Conservation (phyloP, 345 rosid species). For the Hypericum androsaemum region DNA sequence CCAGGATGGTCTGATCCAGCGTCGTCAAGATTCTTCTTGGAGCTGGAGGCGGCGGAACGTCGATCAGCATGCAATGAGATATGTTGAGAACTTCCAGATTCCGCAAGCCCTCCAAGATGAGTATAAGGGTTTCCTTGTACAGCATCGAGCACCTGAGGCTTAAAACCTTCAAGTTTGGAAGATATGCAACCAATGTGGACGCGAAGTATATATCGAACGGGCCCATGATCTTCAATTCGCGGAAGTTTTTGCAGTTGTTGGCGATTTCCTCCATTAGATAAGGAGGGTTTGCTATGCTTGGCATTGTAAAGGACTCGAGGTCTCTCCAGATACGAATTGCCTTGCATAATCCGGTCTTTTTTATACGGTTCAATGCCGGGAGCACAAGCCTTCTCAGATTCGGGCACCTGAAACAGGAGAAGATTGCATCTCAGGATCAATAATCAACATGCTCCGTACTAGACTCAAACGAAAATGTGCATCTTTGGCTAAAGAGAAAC, state of each 20-base stretch:
- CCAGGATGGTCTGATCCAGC: conserved; percentile 38
- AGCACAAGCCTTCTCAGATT: conserved; percentile 50
- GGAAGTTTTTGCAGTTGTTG: conserved; percentile 47
- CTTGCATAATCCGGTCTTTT: conserved; percentile 55
- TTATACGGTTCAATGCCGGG: conserved; percentile 87
- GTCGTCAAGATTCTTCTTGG: conserved; percentile 29
- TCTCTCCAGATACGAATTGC: conserved; percentile 61
- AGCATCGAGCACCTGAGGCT: conserved; percentile 68
- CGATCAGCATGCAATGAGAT: conserved; percentile 64
- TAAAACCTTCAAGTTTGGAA: conserved; percentile 45
- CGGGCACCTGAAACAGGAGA: conserved; percentile 42
- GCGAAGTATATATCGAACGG: conserved; percentile 52
- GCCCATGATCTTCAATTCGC: conserved; percentile 78
- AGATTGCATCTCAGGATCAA: background rate
- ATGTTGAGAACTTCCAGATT: conserved; percentile 67
- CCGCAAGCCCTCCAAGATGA: conserved; percentile 44
- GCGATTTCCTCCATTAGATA: conserved; percentile 64
- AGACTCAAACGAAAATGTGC: background rate
- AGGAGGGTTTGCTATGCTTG: conserved; percentile 59
- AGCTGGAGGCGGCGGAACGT: conserved; percentile 29
- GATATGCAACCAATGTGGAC: conserved; percentile 23
- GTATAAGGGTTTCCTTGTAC: conserved; percentile 45
- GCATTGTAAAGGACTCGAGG: conserved; percentile 89
- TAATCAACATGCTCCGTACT: background rate
- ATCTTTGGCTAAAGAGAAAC: no score